Conservation (phyloP, 148 eudicot genomes). For the Cornus kousa region DNA sequence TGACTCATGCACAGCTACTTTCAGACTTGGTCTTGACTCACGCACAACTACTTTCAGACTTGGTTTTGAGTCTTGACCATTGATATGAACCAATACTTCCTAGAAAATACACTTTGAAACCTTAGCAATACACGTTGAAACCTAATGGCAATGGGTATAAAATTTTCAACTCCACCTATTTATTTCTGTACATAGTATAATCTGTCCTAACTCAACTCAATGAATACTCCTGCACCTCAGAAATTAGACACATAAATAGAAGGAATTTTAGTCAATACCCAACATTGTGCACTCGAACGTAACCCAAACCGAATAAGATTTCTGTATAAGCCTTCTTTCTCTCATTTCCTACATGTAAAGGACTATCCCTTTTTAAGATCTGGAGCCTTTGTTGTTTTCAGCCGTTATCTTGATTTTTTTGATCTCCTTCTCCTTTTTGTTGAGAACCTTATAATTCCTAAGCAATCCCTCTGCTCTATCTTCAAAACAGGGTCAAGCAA, state of each 20-base stretch:
- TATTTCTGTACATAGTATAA: too few species aligned
- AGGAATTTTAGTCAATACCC: too few species aligned
- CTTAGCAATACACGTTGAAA: neutral
- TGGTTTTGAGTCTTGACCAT: too few species aligned
- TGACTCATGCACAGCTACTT: too few species aligned
- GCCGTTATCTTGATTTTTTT: neutral
- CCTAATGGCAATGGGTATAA: neutral
- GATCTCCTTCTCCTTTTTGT: neutral
- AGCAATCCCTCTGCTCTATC: neutral
- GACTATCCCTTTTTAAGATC: neutral
- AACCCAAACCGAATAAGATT: neutral
- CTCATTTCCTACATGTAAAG: neutral
- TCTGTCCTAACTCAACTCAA: neutral
- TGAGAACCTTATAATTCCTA: neutral
- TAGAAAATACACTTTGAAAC: neutral
- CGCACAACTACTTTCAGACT: too few species aligned
- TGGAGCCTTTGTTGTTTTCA: neutral
- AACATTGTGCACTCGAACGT: neutral
- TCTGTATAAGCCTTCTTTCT: neutral
- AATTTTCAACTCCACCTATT: neutral
- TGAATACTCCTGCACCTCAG: neutral
- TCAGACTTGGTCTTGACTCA: too few species aligned
- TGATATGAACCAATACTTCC: too few species aligned
- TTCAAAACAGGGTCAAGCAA: neutral
- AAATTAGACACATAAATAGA: neutral